Percentiles rank a stretch among this genome's conserved stretches.
phyloP scores from a whole-genome alignment of 176 grass and related monocot genomes.

The Otatea glauca region DNA sequence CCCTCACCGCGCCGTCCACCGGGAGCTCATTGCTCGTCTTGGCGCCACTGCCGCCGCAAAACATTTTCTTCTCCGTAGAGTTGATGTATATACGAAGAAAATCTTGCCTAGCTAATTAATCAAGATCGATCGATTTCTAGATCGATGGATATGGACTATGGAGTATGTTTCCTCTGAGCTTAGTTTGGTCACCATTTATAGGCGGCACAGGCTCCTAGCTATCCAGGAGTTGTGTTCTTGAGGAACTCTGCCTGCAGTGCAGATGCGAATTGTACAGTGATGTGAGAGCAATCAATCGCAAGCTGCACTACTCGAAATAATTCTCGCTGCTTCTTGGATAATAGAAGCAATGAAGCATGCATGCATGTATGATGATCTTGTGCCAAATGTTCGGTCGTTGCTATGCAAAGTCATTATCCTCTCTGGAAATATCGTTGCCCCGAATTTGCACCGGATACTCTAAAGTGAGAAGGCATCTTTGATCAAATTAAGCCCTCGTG shows the following conservation, averaged over 20 bases:
- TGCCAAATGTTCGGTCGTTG: too few relatives aligned
- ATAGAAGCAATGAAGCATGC: too few relatives aligned
- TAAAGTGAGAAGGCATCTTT: background rate
- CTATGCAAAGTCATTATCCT: background rate
- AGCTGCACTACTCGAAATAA: background rate
- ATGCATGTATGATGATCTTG: too few relatives aligned
- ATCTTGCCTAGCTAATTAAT: background rate
- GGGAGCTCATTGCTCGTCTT: slow-evolving; percentile 30
- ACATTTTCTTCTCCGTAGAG: slow-evolving; percentile 18
- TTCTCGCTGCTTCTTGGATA: background rate
- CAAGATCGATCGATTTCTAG: background rate
- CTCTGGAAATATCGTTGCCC: background rate
- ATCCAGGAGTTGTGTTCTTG: background rate
- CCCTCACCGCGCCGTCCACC: slow-evolving; percentile 27
- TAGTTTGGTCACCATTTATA: background rate
- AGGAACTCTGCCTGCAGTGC: background rate
- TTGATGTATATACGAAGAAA: background rate
- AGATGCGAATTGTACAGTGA: background rate
- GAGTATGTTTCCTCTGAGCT: background rate
- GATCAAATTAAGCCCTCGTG: background rate
- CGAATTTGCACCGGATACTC: background rate
- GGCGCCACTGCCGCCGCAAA: background rate
- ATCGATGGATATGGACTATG: background rate
- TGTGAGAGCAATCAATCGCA: background rate
- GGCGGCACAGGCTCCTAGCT: background rate